Conservation (phyloP, 768 basidiomycete species). For the Amanita fuliginea region DNA sequence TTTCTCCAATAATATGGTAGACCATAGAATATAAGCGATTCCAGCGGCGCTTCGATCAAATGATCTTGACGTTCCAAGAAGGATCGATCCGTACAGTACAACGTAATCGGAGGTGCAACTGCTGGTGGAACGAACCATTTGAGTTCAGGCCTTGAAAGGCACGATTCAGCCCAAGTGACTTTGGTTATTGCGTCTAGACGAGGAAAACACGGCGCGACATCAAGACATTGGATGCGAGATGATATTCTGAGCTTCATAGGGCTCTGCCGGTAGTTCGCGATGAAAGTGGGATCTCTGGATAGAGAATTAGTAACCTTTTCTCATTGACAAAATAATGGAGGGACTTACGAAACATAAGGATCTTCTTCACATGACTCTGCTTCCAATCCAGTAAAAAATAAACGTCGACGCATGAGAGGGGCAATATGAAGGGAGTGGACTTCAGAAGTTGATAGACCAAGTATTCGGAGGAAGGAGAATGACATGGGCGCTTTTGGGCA, state of each 20-base stretch:
- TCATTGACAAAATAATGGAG: background rate
- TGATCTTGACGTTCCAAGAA: conserved; percentile 64
- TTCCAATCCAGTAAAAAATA: conserved; percentile 39
- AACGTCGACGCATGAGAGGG: conserved; percentile 45
- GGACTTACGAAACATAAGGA: conserved; percentile 31
- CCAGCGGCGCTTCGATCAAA: conserved; percentile 55
- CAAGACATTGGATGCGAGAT: conserved; percentile 10
- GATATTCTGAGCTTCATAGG: background rate
- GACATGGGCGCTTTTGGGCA: conserved; percentile 29
- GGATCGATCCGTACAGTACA: conserved; percentile 64
- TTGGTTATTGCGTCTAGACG: conserved; percentile 49
- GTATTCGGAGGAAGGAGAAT: conserved; percentile 73
- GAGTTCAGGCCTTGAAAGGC: conserved; percentile 67
- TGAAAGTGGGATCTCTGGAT: conserved; percentile 44
- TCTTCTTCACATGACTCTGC: conserved; percentile 24
- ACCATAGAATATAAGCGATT: conserved; percentile 75
- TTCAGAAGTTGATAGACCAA: conserved; percentile 53
- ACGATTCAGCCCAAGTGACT: conserved; percentile 61
- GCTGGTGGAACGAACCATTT: conserved; percentile 82
- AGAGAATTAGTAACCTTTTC: background rate
- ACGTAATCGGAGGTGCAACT: conserved; percentile 72
- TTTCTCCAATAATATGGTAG: conserved; percentile 60
- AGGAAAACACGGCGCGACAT: conserved; percentile 34
- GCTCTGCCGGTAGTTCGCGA: conserved; percentile 18
- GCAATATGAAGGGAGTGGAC: conserved; percentile 49